These are phyloP conservation scores for Taiozyma sp. DNA, from an alignment of 1,139 yeast species.

Conservation along the genomic window DNA sequence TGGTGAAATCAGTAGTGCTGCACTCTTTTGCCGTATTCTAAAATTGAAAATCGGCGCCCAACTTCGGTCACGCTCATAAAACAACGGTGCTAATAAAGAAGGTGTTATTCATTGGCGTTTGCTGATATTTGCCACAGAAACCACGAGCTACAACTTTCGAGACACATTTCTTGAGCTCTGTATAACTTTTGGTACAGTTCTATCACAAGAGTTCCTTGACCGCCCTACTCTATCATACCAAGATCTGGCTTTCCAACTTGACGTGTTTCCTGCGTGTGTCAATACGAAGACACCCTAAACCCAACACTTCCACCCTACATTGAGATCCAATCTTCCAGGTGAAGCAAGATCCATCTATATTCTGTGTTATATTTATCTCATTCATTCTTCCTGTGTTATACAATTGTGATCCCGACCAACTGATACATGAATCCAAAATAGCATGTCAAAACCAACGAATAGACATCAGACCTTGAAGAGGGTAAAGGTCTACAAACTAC, in stretches of 20 bases:
- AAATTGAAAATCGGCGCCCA: not conserved
- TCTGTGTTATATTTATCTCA: not conserved
- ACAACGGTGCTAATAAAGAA: not conserved
- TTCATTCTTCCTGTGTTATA: not conserved
- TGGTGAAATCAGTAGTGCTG: not conserved
- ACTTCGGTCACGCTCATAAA: not conserved
- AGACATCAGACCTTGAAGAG: constrained; percentile 37
- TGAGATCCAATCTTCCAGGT: not conserved
- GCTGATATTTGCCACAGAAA: not conserved
- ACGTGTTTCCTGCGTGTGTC: not conserved
- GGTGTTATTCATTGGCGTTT: not conserved
- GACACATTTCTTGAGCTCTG: not conserved
- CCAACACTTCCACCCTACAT: not conserved
- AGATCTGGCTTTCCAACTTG: not conserved
- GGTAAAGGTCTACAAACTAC: constrained; percentile 82
- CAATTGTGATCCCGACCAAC: not conserved
- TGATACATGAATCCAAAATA: not conserved
- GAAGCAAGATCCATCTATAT: not conserved
- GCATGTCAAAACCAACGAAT: not conserved
- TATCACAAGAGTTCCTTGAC: not conserved
- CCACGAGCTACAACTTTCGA: not conserved
- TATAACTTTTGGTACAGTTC: not conserved
- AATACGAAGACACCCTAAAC: not conserved
- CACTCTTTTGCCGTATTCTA: not conserved
- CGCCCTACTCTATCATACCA: not conserved